These are phyloP conservation scores for Kitagawia praeruptora DNA, from an alignment of 129 eudicot genomes.

Conservation along the genomic window DNA sequence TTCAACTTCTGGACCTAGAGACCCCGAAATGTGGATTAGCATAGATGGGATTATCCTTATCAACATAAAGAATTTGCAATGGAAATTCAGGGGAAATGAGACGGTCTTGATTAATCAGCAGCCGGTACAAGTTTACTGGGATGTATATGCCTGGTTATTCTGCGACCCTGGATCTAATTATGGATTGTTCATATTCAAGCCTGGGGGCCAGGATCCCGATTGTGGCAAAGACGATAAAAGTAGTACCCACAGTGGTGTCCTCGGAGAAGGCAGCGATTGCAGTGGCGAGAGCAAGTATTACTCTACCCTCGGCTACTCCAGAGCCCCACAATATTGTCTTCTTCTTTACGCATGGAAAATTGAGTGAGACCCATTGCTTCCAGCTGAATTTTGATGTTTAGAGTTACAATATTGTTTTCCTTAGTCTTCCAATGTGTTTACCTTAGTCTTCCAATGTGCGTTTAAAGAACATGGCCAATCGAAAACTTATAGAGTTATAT, in stretches of 20 bases:
- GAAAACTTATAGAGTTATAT: not conserved
- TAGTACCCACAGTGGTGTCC: slow-evolving; percentile 4
- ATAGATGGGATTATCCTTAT: slow-evolving; percentile 68
- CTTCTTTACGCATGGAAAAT: slow-evolving; percentile 83
- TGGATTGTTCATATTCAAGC: slow-evolving; percentile 72
- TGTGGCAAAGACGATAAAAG: slow-evolving; percentile 34
- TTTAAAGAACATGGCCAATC: not conserved
- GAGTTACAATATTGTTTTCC: not conserved
- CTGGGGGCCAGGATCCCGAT: slow-evolving; percentile 29
- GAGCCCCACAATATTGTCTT: slow-evolving; percentile 43
- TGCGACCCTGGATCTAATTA: slow-evolving; percentile 51
- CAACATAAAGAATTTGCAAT: slow-evolving; percentile 64
- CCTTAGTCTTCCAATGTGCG: not conserved
- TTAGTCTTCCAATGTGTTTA: not conserved
- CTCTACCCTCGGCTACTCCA: slow-evolving; percentile 41
- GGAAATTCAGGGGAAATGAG: slow-evolving; percentile 88
- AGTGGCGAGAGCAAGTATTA: slow-evolving; percentile 40
- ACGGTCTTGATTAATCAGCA: slow-evolving; percentile 57
- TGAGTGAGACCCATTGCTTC: slow-evolving; percentile 30
- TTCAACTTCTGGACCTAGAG: slow-evolving; percentile 45
- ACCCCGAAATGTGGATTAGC: slow-evolving; percentile 92
- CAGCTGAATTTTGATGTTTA: not conserved
- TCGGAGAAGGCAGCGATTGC: slow-evolving; percentile 27
- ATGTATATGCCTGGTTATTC: slow-evolving; percentile 80
- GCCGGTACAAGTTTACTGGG: slow-evolving; percentile 77